These are phyloP conservation scores for Sphagnum tenellum DNA, from an alignment of 225 moss, liverwort and hornwort species.

Conservation along the genomic window DNA sequence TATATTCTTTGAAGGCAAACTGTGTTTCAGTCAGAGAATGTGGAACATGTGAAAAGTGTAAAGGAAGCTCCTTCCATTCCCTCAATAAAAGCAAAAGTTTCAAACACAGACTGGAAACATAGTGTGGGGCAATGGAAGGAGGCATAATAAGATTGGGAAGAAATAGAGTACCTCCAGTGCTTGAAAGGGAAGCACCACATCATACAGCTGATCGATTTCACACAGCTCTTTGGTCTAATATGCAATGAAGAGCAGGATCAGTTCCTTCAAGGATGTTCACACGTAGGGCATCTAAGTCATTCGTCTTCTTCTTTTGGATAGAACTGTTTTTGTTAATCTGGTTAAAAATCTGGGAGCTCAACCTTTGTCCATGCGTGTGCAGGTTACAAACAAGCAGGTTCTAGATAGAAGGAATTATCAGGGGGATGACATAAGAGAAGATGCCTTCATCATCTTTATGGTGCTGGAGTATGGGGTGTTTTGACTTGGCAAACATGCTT, in stretches of 20 bases:
- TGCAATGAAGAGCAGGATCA: too few relatives aligned
- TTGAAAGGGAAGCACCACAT: conserved; percentile 83
- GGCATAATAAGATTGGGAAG: conserved; percentile 87
- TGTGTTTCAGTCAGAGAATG: conserved; percentile 4
- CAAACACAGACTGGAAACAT: conserved; percentile 50
- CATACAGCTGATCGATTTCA: conserved; percentile 67
- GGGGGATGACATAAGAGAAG: conserved; percentile 68
- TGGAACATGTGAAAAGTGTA: conserved; percentile 18
- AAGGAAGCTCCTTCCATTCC: conserved; percentile 12
- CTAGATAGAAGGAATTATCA: conserved; percentile 29
- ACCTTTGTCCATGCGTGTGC: background rate
- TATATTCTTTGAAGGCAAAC: too few relatives aligned
- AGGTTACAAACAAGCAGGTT: conserved; percentile 78
- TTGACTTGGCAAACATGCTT: conserved; percentile 83
- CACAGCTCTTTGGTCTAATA: background rate
- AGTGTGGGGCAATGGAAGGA: conserved; percentile 60
- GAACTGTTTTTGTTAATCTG: background rate
- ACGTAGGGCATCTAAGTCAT: too few relatives aligned
- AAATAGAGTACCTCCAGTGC: conserved; percentile 80
- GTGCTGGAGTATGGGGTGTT: conserved; percentile 91
- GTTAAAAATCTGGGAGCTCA: background rate
- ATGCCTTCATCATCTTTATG: conserved; percentile 74
- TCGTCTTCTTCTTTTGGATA: background rate
- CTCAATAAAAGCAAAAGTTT: conserved; percentile 26
- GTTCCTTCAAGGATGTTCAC: background rate